Evolutionary conservation across 2,329 filamentous ascomycete genomes (phyloP).

Genomic region (Tolypocladium ovalisporum): DNA sequence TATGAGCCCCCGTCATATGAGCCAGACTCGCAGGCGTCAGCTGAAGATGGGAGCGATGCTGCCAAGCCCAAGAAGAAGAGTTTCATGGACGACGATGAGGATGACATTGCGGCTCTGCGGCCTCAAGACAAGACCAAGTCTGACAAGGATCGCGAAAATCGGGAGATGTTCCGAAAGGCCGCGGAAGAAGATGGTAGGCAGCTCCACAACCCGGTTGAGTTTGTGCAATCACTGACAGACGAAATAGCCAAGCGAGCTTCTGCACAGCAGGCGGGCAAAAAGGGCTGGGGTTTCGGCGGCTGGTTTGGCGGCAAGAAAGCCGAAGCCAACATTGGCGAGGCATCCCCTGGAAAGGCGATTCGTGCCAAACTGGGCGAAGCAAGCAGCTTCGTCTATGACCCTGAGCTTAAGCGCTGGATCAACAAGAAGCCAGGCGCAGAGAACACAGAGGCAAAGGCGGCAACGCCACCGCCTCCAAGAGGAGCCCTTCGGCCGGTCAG

Average conservation of each 20-base stretch:
- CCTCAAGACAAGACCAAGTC: conserved; percentile 49
- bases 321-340: conserved; percentile 20
- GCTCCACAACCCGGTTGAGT: not conserved
- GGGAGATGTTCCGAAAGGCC: conserved; percentile 75
- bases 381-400: conserved; percentile 87
- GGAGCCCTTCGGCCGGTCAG: conserved; percentile 42
- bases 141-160: conserved; percentile 67
- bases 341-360: conserved; percentile 56
- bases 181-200: conserved; percentile 62
- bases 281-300: conserved; percentile 70
- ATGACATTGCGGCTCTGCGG: conserved; percentile 46
- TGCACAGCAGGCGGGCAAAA: conserved; percentile 37
- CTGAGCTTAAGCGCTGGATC: conserved; percentile 94
- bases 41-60: conserved; percentile 31
- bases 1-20: conserved; percentile 50
- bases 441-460: conserved; percentile 44
- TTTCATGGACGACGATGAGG: conserved; percentile 75
- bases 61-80: conserved; percentile 62
- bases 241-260: conserved; percentile 48
- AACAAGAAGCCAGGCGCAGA: conserved; percentile 82
- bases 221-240: conserved; percentile 6
- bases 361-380: conserved; percentile 90
- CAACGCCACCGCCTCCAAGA: conserved; percentile 71
- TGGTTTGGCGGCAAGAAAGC: conserved; percentile 70
- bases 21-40: conserved; percentile 30